Evolutionary conservation across 176 grass and related monocot genomes (phyloP).

Genomic region (Aechmea fasciata): DNA sequence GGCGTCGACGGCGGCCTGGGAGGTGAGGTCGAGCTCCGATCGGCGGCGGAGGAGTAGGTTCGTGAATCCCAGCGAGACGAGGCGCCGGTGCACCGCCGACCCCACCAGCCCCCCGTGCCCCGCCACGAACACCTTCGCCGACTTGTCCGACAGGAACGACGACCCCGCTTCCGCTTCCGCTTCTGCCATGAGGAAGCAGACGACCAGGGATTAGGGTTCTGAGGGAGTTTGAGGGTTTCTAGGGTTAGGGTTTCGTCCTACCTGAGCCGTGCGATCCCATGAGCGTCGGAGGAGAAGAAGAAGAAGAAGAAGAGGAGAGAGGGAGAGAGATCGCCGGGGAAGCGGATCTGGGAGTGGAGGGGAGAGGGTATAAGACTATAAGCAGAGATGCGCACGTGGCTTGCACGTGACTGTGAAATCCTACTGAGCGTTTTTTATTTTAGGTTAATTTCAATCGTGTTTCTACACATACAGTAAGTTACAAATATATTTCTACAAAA

Average conservation of each 20-base stretch:
- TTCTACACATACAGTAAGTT: too few relatives aligned
- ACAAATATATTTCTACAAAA: too few relatives aligned
- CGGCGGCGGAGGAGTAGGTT: constrained; percentile 48
- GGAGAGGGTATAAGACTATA: background rate
- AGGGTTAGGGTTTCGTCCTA: background rate
- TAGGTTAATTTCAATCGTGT: too few relatives aligned
- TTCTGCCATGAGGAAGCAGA: constrained; percentile 14
- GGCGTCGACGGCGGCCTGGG: constrained; percentile 51
- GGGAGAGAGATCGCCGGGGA: background rate
- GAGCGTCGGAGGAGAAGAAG: constrained; percentile 9
- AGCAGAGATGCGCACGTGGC: background rate
- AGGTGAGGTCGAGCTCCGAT: constrained; percentile 61
- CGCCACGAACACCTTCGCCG: constrained; percentile 56
- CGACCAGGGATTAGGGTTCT: background rate
- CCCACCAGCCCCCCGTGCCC: constrained; percentile 69
- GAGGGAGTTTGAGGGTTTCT: too few relatives aligned
- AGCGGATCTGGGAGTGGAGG: background rate
- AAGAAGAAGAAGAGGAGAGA: background rate
- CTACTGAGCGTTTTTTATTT: background rate
- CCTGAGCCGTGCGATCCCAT: constrained; percentile 39
- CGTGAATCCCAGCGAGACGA: constrained; percentile 50
- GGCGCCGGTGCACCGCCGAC: constrained; percentile 42
- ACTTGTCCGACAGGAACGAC: constrained; percentile 54
- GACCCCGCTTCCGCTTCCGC: constrained; percentile 18
- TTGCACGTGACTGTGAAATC: background rate